Percentiles rank a stretch among this genome's conserved stretches.
These are phyloP conservation scores for Hypoxylon fuscum DNA, from an alignment of 495 filamentous ascomycete genomes.

Conservation along the genomic window DNA sequence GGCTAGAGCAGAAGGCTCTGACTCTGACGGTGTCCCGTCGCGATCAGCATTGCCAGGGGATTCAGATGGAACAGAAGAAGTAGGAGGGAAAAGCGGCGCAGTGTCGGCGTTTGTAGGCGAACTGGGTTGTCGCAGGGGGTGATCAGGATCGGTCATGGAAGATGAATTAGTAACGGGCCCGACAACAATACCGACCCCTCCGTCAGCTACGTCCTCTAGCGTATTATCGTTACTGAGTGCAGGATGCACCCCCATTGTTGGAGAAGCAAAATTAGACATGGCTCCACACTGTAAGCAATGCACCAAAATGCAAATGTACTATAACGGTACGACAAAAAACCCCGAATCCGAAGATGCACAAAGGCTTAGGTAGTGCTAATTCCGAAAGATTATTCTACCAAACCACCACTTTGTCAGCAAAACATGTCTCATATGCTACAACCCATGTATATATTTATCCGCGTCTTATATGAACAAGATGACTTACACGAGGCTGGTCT, in stretches of 20 bases:
- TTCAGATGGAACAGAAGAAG: conserved; percentile 41
- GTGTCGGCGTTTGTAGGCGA: conserved; percentile 42
- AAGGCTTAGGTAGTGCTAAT: too few species aligned
- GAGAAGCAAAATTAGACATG: conserved; percentile 35
- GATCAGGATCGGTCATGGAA: conserved; percentile 20
- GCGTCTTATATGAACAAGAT: conserved; percentile 6
- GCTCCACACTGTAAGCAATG: conserved; percentile 20
- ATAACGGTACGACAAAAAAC: not conserved
- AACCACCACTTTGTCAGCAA: conserved; percentile 24
- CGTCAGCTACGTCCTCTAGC: conserved; percentile 26
- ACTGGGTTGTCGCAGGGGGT: conserved; percentile 28
- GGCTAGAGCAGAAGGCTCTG: conserved; percentile 36
- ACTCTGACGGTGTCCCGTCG: conserved; percentile 22
- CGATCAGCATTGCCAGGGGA: conserved; percentile 45
- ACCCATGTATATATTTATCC: too few species aligned
- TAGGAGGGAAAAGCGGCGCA: conserved; percentile 25
- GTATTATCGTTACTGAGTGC: conserved; percentile 24
- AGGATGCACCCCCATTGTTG: conserved; percentile 38
- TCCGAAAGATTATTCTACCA: conserved; percentile 8
- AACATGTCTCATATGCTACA: too few species aligned
- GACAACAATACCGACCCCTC: conserved; percentile 37
- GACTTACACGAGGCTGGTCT: conserved; percentile 34
- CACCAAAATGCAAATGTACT: conserved; percentile 5
- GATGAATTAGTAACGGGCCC: conserved; percentile 30
- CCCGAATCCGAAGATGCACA: not conserved